Percentiles rank a stretch among this genome's conserved stretches.
Conservation (phyloP, 2,329 filamentous ascomycete genomes). For the Phialemoniopsis sp. region DNA sequence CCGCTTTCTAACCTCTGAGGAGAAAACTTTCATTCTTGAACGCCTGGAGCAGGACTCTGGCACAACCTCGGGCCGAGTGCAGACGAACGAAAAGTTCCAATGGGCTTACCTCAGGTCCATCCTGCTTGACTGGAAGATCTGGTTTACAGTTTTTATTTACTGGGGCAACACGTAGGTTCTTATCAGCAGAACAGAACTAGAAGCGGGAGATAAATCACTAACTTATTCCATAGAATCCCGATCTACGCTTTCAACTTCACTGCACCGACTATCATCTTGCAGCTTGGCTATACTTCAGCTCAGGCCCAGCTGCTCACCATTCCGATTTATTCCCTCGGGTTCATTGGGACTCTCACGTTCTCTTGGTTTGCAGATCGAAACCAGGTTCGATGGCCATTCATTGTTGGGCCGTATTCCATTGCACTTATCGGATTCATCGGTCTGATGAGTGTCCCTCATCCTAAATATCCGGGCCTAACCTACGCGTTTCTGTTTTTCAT, state of each 20-base stretch:
- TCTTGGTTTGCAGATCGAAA: constrained; percentile 3
- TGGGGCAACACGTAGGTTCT: constrained; percentile 8
- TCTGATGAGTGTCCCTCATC: constrained; percentile 4
- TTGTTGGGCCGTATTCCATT: not conserved
- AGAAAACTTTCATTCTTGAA: constrained; percentile 37
- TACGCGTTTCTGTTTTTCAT: constrained; percentile 32
- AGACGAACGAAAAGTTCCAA: constrained; percentile 6
- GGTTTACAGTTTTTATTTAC: constrained; percentile 8
- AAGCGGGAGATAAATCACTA: too few relatives aligned
- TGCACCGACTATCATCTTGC: constrained; percentile 4
- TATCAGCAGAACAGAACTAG: too few relatives aligned
- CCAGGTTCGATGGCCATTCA: constrained; percentile 2
- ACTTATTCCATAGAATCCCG: constrained; percentile 7
- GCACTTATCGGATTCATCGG: constrained; percentile 4
- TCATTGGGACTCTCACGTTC: constrained; percentile 16
- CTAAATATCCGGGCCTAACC: constrained; percentile 20
- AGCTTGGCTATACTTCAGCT: constrained; percentile 5
- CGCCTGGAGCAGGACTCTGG: constrained; percentile 19
- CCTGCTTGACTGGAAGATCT: constrained; percentile 9
- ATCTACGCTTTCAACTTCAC: constrained; percentile 4
- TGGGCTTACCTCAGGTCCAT: constrained; percentile 5
- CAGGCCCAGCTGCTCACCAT: constrained; percentile 6
- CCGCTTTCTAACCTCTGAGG: constrained; percentile 50
- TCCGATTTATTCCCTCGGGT: constrained; percentile 10
- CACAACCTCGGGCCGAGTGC: constrained; percentile 6